A percentile compares a stretch with the other conserved stretches of the same genome.
Conservation (phyloP, 352 stramenopile genomes). For the Globisporangium cylindrosporum region DNA sequence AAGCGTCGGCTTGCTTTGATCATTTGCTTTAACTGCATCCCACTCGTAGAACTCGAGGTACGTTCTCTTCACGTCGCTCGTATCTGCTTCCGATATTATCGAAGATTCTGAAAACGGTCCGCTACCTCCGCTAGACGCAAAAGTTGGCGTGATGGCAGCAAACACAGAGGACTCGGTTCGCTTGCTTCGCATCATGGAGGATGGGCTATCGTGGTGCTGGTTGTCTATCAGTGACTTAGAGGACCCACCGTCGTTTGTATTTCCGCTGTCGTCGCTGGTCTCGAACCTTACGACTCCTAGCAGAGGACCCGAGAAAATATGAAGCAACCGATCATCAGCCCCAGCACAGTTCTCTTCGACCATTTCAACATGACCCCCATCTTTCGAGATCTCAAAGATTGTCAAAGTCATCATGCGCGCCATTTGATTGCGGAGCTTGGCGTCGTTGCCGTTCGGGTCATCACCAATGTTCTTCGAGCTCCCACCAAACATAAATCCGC, state of each 20-base stretch:
- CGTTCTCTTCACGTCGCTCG: conserved; percentile 50
- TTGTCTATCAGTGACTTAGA: conserved; percentile 23
- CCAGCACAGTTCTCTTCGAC: conserved; percentile 47
- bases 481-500: conserved; percentile 68
- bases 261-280: conserved; percentile 18
- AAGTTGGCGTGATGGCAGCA: conserved; percentile 32
- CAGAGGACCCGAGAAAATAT: conserved; percentile 68
- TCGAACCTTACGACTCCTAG: conserved; percentile 66
- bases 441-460: conserved; percentile 26
- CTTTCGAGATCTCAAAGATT: conserved; percentile 32
- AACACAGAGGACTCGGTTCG: conserved; percentile 57
- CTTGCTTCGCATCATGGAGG: conserved; percentile 37
- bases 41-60: conserved; percentile 80
- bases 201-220: conserved; percentile 30
- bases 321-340: conserved; percentile 53
- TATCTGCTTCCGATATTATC: conserved; percentile 11
- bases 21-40: conserved; percentile 19
- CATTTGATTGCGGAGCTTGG: conserved; percentile 31
- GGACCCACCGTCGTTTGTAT: conserved; percentile 11
- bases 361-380: conserved; percentile 42
- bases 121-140: conserved; percentile 18
- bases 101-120: conserved; percentile 14
- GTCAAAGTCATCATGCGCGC: conserved; percentile 38
- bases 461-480: conserved; percentile 33
- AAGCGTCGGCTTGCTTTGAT: conserved; percentile 13